These are phyloP conservation scores for Hygrocybe coccinea DNA, from an alignment of 768 basidiomycete species.

Conservation along the genomic window DNA sequence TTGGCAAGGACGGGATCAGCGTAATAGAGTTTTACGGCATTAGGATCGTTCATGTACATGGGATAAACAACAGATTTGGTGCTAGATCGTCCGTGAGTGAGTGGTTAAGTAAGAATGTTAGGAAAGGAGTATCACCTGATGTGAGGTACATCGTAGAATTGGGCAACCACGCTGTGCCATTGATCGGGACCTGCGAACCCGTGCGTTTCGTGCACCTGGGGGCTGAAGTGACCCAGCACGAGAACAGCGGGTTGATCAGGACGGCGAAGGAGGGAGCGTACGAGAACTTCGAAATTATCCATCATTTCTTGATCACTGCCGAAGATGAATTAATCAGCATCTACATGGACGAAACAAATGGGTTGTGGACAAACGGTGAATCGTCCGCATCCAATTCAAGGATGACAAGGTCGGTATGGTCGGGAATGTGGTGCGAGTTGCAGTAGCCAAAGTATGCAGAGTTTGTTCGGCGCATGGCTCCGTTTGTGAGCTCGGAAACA, in stretches of 20 bases:
- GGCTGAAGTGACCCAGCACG: conserved; percentile 91
- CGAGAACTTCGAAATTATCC: conserved; percentile 86
- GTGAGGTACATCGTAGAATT: conserved; percentile 97
- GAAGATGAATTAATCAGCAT: conserved; percentile 1
- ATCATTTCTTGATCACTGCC: conserved; percentile 62
- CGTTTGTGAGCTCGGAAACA: conserved; percentile 95
- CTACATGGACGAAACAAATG: neutral
- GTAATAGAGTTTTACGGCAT: conserved; percentile 64
- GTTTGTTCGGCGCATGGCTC: conserved; percentile 87
- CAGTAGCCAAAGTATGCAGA: conserved; percentile 96
- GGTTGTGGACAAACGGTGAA: conserved; percentile 54
- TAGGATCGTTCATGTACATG: conserved; percentile 71
- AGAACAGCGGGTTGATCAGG: conserved; percentile 90
- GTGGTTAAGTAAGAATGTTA: neutral
- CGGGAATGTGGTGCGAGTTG: conserved; percentile 88
- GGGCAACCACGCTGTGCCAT: conserved; percentile 84
- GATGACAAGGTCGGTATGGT: conserved; percentile 89
- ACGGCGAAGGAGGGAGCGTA: conserved; percentile 86
- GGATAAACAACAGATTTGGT: conserved; percentile 80
- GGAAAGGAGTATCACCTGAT: conserved; percentile 36
- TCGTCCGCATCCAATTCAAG: conserved; percentile 94
- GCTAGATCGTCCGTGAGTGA: conserved; percentile 23
- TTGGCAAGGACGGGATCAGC: conserved; percentile 81
- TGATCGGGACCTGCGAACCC: conserved; percentile 90
- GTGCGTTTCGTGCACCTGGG: conserved; percentile 70